Conservation (phyloP, 176 grass and related monocot species). For the Puya raimondii region DNA sequence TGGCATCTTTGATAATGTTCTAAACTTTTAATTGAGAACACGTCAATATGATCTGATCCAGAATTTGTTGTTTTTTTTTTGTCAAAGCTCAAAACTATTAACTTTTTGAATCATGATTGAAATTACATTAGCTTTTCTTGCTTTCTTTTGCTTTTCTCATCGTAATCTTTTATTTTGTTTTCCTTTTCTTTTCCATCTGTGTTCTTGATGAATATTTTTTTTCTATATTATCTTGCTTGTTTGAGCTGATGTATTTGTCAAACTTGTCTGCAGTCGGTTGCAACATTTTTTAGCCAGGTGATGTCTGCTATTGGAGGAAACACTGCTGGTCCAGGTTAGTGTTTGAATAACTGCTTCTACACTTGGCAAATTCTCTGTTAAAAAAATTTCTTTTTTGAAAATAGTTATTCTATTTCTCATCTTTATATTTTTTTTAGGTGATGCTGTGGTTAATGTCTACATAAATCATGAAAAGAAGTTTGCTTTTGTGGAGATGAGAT, state of each 20-base stretch:
- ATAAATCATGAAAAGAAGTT: conserved; percentile 99
- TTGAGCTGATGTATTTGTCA: conserved; percentile 12
- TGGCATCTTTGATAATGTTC: too few species aligned
- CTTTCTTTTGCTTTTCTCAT: too few species aligned
- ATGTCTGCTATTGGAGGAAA: conserved; percentile 97
- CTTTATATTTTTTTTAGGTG: conserved; percentile 33
- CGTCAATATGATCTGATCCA: too few species aligned
- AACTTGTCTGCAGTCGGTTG: conserved; percentile 60
- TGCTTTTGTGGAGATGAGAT: conserved; percentile 99
- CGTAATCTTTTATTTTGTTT: too few species aligned
- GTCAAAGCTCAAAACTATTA: too few species aligned
- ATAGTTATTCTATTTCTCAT: neutral
- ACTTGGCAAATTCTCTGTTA: neutral
- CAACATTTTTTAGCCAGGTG: conserved; percentile 90
- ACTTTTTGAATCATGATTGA: too few species aligned
- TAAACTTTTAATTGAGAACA: too few species aligned
- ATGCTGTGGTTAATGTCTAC: conserved; percentile 97
- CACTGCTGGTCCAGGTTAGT: conserved; percentile 82
- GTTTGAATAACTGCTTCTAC: neutral
- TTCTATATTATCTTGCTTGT: too few species aligned
- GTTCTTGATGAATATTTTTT: too few species aligned
- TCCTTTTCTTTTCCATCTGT: too few species aligned
- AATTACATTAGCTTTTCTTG: too few species aligned
- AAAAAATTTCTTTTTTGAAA: neutral
- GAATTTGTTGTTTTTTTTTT: too few species aligned